Evolutionary conservation across 2,329 filamentous ascomycete genomes (phyloP), one percentile per base, ranked within the genome.

Genomic region (Phialophora tarda): DNA sequence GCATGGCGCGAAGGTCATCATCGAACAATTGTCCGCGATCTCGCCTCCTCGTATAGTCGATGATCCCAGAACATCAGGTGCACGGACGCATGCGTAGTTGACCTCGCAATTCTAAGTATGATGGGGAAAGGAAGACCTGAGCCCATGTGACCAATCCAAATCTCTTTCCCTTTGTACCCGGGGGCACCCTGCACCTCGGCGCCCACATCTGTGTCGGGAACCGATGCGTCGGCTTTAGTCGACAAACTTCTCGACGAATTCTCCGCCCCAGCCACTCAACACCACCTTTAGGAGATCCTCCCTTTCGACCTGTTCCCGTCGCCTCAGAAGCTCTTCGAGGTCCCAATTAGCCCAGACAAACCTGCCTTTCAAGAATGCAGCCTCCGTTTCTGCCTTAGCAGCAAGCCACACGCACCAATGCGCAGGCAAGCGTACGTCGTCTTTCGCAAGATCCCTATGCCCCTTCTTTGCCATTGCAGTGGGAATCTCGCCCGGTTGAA

Each of bases 301-400:
- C 12, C 47, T 60, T 44, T 53, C 44, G 5, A 64, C 57, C 32
- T 64, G 47, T 21, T 59, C 77, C n/a, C 67, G 69, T 4, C 74
- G 71, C 51, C 77, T 80, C 76, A 81, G 85, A 72, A 88, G 87
- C 57, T 65, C 57, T 17, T 61, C 34, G 7, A 61, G 26, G n/a
- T 65, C 50, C 63, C 63, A 65, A 32, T 55, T 65, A 1, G 17
- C 63, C 50, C 57, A 59, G 1, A 61, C 24, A 14, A 59, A 48
- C n/a, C 63, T 51, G n/a, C 63, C 63, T 30, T 44, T 59, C 28
- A 65, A n/a, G 17, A 59, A 65, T 11, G 47, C 51, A 7, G 62
- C 62, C 5, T 62, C 59, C 2, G 50, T 41, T 10, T 55, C 50
- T 4, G 59, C 62, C 21, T 59, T 54, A 11, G 62, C 54, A 10